These are phyloP conservation scores for Gamsiella multidivaricata DNA, from an alignment of 192 early-diverging fungal genomes.

Conservation along the genomic window DNA sequence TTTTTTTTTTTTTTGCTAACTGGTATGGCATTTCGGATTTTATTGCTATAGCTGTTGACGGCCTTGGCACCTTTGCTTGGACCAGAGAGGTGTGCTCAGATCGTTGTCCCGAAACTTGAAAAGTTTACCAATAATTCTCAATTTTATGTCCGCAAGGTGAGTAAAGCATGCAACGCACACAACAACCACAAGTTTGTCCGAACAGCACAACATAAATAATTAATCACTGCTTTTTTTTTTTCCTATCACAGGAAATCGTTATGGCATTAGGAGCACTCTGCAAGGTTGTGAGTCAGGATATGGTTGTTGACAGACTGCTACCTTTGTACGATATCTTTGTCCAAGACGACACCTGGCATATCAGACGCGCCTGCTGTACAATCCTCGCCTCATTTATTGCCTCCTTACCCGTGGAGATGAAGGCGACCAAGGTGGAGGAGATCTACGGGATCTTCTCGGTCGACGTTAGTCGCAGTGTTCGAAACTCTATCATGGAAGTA, in stretches of 20 bases:
- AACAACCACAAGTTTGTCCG: background rate
- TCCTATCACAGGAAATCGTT: slow-evolving; percentile 47
- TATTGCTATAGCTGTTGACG: slow-evolving; percentile 57
- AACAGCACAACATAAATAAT: background rate
- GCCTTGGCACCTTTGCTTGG: slow-evolving; percentile 60
- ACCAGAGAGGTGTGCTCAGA: slow-evolving; percentile 53
- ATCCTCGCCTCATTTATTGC: slow-evolving; percentile 59
- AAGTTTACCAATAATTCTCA: slow-evolving; percentile 55
- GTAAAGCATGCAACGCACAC: background rate
- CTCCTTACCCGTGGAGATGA: slow-evolving; percentile 60
- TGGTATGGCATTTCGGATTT: background rate
- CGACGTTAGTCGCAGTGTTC: slow-evolving; percentile 65
- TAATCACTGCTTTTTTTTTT: background rate
- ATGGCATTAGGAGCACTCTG: slow-evolving; percentile 37
- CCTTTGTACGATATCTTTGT: slow-evolving; percentile 65
- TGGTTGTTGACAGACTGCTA: slow-evolving; percentile 52
- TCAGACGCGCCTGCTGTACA: slow-evolving; percentile 65
- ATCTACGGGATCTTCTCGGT: slow-evolving; percentile 62
- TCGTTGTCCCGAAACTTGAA: slow-evolving; percentile 64
- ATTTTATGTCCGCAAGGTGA: slow-evolving; percentile 69
- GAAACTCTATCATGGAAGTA: slow-evolving; percentile 64
- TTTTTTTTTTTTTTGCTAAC: background rate
- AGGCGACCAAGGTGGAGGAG: slow-evolving; percentile 54
- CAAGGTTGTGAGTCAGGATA: slow-evolving; percentile 29
- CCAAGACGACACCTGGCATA: slow-evolving; percentile 68